These are phyloP conservation scores for fission yeast (Schizosaccharomyces pombe) DNA, from an alignment of 805 yeast genomes.

Conservation along the genomic window DNA sequence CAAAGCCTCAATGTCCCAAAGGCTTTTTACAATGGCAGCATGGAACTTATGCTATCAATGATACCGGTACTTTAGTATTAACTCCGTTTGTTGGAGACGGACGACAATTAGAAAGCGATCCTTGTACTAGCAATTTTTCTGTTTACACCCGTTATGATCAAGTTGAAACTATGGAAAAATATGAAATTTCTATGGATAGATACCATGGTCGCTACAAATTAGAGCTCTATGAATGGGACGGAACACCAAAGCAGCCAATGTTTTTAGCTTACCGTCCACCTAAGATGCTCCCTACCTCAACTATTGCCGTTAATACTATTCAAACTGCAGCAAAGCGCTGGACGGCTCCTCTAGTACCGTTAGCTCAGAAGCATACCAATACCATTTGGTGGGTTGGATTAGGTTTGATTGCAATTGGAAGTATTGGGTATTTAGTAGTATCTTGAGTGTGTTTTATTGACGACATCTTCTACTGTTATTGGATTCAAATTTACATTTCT, in stretches of 20 bases:
- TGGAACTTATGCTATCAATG: conserved; percentile 43
- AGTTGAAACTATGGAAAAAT: conserved; percentile 29
- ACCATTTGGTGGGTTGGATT: conserved; percentile 20
- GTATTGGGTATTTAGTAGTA: conserved; percentile 13
- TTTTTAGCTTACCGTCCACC: conserved; percentile 87
- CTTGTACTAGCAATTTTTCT: conserved; percentile 30
- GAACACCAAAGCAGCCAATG: conserved; percentile 61
- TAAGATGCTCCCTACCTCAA: conserved; percentile 79
- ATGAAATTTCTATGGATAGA: conserved; percentile 35
- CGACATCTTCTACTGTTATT: no score
- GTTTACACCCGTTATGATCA: conserved; percentile 51
- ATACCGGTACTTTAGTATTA: conserved; percentile 45
- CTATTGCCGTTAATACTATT: conserved; percentile 32
- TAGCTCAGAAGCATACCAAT: conserved; percentile 11
- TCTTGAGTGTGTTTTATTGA: no score
- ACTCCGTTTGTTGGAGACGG: conserved; percentile 74
- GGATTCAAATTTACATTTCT: no score
- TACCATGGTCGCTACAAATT: conserved; percentile 70
- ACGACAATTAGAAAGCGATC: conserved; percentile 69
- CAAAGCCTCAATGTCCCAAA: conserved; percentile 56
- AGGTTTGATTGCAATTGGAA: conserved; percentile 17
- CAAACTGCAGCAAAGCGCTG: conserved; percentile 14
- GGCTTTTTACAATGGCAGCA: conserved; percentile 76
- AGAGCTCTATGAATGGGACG: conserved; percentile 46
- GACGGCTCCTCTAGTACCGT: conserved; percentile 3